Evolutionary conservation across 768 basidiomycete genomes (phyloP).

Genomic region (Tephrocybe sp.): DNA sequence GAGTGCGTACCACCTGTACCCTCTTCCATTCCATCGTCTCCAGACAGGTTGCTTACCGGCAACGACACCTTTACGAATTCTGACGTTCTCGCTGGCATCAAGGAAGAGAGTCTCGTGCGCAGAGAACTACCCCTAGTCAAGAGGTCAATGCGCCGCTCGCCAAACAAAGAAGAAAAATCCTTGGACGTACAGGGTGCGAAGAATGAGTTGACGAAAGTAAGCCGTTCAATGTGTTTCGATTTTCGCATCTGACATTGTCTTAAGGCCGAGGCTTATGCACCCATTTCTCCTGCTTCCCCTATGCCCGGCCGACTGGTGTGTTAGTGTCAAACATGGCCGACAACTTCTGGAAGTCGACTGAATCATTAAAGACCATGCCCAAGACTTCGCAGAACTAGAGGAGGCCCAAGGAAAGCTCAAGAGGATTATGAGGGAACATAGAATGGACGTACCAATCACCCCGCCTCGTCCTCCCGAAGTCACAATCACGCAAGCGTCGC

Average conservation of each 20-base stretch:
- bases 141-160: no score
- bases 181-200: background rate
- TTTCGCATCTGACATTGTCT: no score
- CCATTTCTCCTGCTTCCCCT: no score
- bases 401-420: background rate
- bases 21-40: background rate
- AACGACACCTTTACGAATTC: constrained; percentile 5
- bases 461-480: constrained; percentile 1
- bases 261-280: no score
- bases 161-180: background rate
- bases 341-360: background rate
- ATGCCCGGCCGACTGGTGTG: background rate
- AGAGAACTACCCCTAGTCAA: no score
- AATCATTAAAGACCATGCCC: background rate
- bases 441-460: background rate
- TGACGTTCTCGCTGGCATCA: background rate
- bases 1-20: background rate
- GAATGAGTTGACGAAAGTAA: background rate
- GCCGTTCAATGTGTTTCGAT: background rate
- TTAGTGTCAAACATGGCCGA: background rate
- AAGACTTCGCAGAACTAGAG: background rate
- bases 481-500: background rate
- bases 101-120: background rate
- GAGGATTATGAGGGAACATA: no score
- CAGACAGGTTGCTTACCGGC: background rate